phyloP scores from a whole-genome alignment of 176 grass and related monocot species.

The Poa annua region DNA sequence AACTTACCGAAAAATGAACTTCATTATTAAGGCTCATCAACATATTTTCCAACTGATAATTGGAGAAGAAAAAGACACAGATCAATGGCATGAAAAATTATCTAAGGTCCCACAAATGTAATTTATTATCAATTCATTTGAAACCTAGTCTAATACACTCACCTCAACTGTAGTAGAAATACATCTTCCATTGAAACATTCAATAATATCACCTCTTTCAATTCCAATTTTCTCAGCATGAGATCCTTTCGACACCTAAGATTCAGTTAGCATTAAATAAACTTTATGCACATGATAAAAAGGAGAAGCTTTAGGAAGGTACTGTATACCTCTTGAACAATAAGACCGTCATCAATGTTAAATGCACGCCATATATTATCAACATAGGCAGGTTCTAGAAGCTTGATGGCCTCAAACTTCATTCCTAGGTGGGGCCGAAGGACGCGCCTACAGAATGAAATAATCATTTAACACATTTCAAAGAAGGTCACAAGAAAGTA shows the following conservation, averaged over 20 bases:
- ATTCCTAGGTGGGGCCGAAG: conserved; percentile 25
- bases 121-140: background rate
- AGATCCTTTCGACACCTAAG: conserved; percentile 23
- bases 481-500: background rate
- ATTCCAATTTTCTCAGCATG: background rate
- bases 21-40: background rate
- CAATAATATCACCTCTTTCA: conserved; percentile 5
- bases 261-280: background rate
- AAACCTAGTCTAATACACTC: background rate
- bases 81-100: background rate
- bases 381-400: conserved; percentile 8
- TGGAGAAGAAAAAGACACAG: background rate
- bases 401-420: conserved; percentile 24
- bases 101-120: background rate
- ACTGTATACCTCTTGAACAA: conserved; percentile 25
- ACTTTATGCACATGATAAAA: background rate
- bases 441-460: background rate
- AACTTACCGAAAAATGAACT: conserved; percentile 14
- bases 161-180: conserved; percentile 14
- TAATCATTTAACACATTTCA: background rate
- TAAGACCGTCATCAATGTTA: conserved; percentile 18
- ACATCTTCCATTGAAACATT: background rate
- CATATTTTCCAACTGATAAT: conserved; percentile 32
- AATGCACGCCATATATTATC: background rate
- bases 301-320: background rate